Percentiles rank a stretch among this genome's conserved stretches.
Evolutionary conservation across 768 basidiomycete genomes (phyloP).

Genomic region (Boletellus emodensis): DNA sequence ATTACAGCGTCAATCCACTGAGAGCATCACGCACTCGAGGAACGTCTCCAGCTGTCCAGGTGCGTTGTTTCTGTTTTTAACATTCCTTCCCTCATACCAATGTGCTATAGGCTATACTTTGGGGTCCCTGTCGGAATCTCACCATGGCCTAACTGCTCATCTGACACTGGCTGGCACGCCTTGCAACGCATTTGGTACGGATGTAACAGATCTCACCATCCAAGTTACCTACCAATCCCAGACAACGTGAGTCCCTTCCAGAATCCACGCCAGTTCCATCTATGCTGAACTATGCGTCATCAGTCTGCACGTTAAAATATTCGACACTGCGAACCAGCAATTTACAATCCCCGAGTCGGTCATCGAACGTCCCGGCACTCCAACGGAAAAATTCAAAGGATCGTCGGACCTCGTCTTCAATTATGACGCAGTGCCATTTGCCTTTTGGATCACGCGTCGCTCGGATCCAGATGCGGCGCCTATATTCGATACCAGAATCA

Average conservation of each 20-base stretch:
- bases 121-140: constrained; percentile 38
- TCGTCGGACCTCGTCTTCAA: constrained; percentile 69
- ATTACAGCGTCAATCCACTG: constrained; percentile 3
- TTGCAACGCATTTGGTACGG: constrained; percentile 64
- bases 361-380: constrained; percentile 40
- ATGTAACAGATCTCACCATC: constrained; percentile 56
- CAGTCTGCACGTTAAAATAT: constrained; percentile 67
- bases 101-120: constrained; percentile 50
- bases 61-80: background rate
- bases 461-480: constrained; percentile 50
- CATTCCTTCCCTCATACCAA: background rate
- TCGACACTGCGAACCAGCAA: constrained; percentile 56
- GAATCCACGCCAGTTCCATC: background rate
- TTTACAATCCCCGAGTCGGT: constrained; percentile 61
- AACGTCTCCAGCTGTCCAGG: constrained; percentile 34
- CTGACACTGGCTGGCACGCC: constrained; percentile 50
- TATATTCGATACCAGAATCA: constrained; percentile 66
- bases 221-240: constrained; percentile 62
- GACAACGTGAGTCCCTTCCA: constrained; percentile 36
- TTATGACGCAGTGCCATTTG: constrained; percentile 59
- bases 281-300: background rate
- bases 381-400: constrained; percentile 32
- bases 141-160: constrained; percentile 50
- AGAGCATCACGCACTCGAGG: constrained; percentile 15
- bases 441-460: constrained; percentile 76